A percentile compares a stretch with the other conserved stretches of the same genome.
phyloP scores from a whole-genome alignment of 1,139 yeast genomes.

The Sugiyamaella grinbergsii region DNA sequence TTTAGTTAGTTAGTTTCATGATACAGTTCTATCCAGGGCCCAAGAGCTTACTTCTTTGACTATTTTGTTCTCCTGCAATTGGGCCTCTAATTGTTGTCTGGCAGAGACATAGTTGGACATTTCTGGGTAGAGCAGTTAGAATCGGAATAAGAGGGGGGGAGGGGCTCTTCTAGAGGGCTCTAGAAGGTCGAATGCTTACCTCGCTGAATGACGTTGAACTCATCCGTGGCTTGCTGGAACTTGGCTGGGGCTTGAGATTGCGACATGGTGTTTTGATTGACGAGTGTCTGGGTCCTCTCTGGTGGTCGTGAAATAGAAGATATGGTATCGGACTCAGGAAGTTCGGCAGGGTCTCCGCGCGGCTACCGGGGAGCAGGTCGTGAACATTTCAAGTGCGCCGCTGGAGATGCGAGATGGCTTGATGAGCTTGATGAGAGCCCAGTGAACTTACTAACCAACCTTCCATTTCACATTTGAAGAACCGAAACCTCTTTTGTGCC shows the following conservation, averaged over 20 bases:
- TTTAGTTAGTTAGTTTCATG: not conserved
- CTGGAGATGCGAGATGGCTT: too few species aligned
- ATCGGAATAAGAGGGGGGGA: not conserved
- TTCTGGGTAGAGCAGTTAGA: slow-evolving; percentile 24
- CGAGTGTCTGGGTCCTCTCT: too few species aligned
- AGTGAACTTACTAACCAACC: too few species aligned
- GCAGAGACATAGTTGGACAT: slow-evolving; percentile 41
- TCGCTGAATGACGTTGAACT: slow-evolving; percentile 39
- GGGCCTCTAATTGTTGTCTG: slow-evolving; percentile 63
- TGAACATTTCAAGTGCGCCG: too few species aligned
- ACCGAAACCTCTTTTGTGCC: not conserved
- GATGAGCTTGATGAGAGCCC: too few species aligned
- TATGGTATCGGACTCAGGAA: too few species aligned
- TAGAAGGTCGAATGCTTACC: too few species aligned
- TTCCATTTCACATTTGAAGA: not conserved
- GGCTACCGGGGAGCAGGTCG: too few species aligned
- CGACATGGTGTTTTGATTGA: slow-evolving; percentile 17
- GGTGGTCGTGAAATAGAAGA: too few species aligned
- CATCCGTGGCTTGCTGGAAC: slow-evolving; percentile 37
- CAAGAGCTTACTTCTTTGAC: slow-evolving; percentile 59
- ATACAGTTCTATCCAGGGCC: not conserved
- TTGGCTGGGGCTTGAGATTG: slow-evolving; percentile 20
- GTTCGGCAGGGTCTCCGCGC: too few species aligned
- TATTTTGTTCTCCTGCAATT: slow-evolving; percentile 83
- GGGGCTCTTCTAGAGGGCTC: not conserved